Evolutionary conservation across 202 grass and related monocot genomes (phyloP), one percentile per base, ranked within the genome.

Genomic region (Setaria italica): DNA sequence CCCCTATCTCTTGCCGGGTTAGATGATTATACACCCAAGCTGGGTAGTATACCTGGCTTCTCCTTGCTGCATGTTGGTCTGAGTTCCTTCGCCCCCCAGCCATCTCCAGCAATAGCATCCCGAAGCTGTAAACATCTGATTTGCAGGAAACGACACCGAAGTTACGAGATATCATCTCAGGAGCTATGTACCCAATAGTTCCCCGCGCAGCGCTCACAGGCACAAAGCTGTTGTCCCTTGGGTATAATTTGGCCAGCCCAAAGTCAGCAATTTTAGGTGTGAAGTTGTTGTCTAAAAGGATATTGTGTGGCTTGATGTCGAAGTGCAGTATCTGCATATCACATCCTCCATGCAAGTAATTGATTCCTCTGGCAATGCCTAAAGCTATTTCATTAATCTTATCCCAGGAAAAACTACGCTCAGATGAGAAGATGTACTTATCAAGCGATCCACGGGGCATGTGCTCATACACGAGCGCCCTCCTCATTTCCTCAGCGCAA

Each of bases 231-330:
- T 88, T 67, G 3, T 76, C 89, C 71, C 77, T 89, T 37, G 89
- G 92, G 48, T 84, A 89, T 1, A 94, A 30, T 49, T 91, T 94
- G 6, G 89, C 87, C 0, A 94, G 86, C 7, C 89, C 92, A 11
- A 94, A 94, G 20, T 91, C 92, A 0, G 92, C 78, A 54, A 89
- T 72, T 59, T 94, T 94, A 0, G 92, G 92, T 13, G 71, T 9
- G 47, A 94, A 94, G 51, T 89, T 87, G 16, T 56, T 66, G 48
- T 92, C 78, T 0, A 90, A 62, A 75, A 90, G 89, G 59, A 90
- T 79, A 20, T 91, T 92, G 3, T 88, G 72, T 6, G 90, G 90
- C 35, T 89, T 92, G 51, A 92, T 92, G 21, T 89, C 87, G 55
- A 89, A 89, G 46, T 89, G 87, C 6, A 89, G 39, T 65, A 92